Evolutionary conservation across 192 early-diverging fungal species (phyloP).

Genomic region (Entomortierella chlamydospora): DNA sequence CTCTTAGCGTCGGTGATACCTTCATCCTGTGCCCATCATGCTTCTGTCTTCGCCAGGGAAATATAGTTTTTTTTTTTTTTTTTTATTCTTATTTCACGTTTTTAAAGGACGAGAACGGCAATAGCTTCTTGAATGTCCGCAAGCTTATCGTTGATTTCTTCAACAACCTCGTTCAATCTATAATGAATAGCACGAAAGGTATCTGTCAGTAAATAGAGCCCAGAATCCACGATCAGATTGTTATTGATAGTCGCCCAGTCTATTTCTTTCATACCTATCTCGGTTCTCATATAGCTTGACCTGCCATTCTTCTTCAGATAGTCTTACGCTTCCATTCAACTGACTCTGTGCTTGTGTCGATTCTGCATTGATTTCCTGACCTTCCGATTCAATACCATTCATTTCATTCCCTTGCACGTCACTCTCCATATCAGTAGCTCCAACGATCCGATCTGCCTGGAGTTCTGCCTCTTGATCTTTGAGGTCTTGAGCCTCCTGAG

Average conservation of each 20-base stretch:
- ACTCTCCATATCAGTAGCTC: neutral
- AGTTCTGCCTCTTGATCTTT: conserved; percentile 34
- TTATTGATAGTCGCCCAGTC: neutral
- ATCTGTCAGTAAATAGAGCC: neutral
- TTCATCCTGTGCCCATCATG: too few species aligned
- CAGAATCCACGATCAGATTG: too few species aligned
- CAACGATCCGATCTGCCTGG: conserved; percentile 27
- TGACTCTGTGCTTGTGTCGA: neutral
- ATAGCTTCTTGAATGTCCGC: conserved; percentile 51
- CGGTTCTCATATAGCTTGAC: conserved; percentile 37
- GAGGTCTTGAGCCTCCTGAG: conserved; percentile 19
- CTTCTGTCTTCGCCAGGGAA: too few species aligned
- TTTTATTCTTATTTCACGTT: neutral
- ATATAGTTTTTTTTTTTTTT: too few species aligned
- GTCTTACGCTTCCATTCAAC: neutral
- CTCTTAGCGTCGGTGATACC: too few species aligned
- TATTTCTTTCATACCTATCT: conserved; percentile 16
- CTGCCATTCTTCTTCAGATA: conserved; percentile 40
- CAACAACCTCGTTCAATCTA: conserved; percentile 36
- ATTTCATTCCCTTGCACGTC: neutral
- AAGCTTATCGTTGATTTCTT: conserved; percentile 49
- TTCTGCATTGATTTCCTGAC: neutral
- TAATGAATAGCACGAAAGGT: neutral
- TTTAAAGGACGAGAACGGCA: conserved; percentile 35
- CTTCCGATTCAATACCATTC: neutral